Evolutionary conservation across 176 grass and related monocot species (phyloP).

Genomic region (Urochloa ruziziensis): DNA sequence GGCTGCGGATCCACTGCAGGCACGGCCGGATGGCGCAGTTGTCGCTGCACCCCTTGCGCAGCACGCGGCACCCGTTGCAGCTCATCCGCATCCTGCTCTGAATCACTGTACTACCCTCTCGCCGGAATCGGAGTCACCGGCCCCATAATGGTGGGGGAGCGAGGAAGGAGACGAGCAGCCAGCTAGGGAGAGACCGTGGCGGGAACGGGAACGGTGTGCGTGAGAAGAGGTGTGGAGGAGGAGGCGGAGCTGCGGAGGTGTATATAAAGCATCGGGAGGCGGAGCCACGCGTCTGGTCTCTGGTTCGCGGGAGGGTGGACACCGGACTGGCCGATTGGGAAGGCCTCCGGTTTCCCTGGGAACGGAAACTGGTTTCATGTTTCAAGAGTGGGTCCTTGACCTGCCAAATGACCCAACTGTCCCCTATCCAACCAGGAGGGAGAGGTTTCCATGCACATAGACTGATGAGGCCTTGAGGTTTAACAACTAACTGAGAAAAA

Average conservation of each 20-base stretch:
- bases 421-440: neutral
- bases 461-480: neutral
- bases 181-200: neutral
- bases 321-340: neutral
- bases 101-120: neutral
- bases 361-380: conserved; percentile 49
- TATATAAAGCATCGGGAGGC: conserved; percentile 43
- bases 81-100: conserved; percentile 58
- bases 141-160: neutral
- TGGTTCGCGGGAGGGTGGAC: conserved; percentile 5
- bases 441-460: neutral
- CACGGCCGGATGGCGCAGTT: conserved; percentile 52
- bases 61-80: conserved; percentile 67
- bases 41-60: conserved; percentile 56
- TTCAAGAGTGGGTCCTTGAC: neutral
- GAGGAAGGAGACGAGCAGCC: neutral
- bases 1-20: conserved; percentile 54
- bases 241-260: neutral
- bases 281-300: conserved; percentile 20
- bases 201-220: neutral
- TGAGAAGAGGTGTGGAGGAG: neutral
- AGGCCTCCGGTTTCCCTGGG: conserved; percentile 39
- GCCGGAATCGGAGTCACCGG: neutral
- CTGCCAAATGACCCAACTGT: neutral
- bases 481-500: neutral